Evolutionary conservation across 1,284 basidiomycete species (phyloP).

Genomic region (Calocybe gambosa): DNA sequence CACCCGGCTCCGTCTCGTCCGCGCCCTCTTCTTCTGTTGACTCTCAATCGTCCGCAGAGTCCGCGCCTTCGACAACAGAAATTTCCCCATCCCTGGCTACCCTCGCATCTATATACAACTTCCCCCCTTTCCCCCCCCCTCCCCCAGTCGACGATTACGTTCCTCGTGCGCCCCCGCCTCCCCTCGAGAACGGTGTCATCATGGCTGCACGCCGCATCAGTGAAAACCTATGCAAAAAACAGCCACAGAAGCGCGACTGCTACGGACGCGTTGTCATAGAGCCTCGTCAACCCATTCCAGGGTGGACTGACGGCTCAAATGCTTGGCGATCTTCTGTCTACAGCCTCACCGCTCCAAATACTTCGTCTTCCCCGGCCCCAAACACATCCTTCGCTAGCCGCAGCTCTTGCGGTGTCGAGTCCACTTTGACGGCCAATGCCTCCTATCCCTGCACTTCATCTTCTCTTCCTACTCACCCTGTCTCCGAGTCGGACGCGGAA

Average conservation of each 20-base stretch:
- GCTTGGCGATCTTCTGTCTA: slow-evolving; percentile 62
- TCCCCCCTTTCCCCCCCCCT: slow-evolving; percentile 48
- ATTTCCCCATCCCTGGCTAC: slow-evolving; percentile 41
- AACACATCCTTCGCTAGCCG: slow-evolving; percentile 43
- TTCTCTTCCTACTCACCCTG: slow-evolving; percentile 19
- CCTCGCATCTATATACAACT: slow-evolving; percentile 48
- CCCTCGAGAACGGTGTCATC: slow-evolving; percentile 42
- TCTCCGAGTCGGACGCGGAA: slow-evolving; percentile 36
- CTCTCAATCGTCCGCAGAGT: slow-evolving; percentile 31
- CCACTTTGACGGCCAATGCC: slow-evolving; percentile 32
- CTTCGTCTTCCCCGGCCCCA: slow-evolving; percentile 17
- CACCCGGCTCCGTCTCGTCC: slow-evolving; percentile 34
- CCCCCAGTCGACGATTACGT: slow-evolving; percentile 31
- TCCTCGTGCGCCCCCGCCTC: slow-evolving; percentile 20
- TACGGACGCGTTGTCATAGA: slow-evolving; percentile 26
- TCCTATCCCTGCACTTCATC: slow-evolving; percentile 21
- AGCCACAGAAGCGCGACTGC: slow-evolving; percentile 29
- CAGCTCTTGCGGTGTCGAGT: slow-evolving; percentile 42
- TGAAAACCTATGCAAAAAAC: slow-evolving; percentile 38
- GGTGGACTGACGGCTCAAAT: slow-evolving; percentile 63
- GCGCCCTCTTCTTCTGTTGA: slow-evolving; percentile 30
- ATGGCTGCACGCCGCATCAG: slow-evolving; percentile 65
- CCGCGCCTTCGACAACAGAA: slow-evolving; percentile 20
- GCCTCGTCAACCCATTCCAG: slow-evolving; percentile 40
- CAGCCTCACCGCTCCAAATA: slow-evolving; percentile 25